These are phyloP conservation scores for Arthrobotrys conoides DNA, from an alignment of 2,329 filamentous ascomycete species.

Conservation along the genomic window DNA sequence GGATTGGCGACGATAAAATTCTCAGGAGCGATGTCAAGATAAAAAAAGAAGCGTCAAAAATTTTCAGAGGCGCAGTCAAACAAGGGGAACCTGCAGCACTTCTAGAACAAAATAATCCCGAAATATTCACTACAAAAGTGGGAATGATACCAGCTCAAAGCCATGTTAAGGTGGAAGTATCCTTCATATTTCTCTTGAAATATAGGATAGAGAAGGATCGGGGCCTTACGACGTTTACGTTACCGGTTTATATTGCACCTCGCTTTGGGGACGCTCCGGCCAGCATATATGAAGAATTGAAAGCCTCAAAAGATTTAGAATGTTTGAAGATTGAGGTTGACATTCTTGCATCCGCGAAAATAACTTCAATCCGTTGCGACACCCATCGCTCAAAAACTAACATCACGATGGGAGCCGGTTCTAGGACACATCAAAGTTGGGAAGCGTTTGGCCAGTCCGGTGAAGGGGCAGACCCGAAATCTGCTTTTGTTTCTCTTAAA, in stretches of 20 bases:
- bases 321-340: slow-evolving; percentile 53
- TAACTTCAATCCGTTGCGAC: slow-evolving; percentile 59
- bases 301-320: slow-evolving; percentile 32
- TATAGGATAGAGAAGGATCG: slow-evolving; percentile 61
- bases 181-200: slow-evolving; percentile 63
- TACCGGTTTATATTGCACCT: slow-evolving; percentile 64
- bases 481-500: slow-evolving; percentile 14
- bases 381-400: slow-evolving; percentile 60
- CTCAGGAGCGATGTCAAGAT: slow-evolving; percentile 62
- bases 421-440: slow-evolving; percentile 56
- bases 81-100: slow-evolving; percentile 34
- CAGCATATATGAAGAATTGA: slow-evolving; percentile 28
- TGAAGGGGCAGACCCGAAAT: slow-evolving; percentile 14
- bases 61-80: slow-evolving; percentile 3
- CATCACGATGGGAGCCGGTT: slow-evolving; percentile 49
- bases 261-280: slow-evolving; percentile 63
- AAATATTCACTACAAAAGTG: slow-evolving; percentile 64
- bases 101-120: slow-evolving; percentile 64
- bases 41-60: slow-evolving; percentile 61
- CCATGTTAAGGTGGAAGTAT: slow-evolving; percentile 63
- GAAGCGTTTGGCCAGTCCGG: slow-evolving; percentile 21
- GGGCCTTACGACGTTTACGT: slow-evolving; percentile 62
- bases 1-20: slow-evolving; percentile 62
- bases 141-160: slow-evolving; percentile 64
- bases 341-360: slow-evolving; percentile 32